Evolutionary conservation across 108 stramenopile genomes (phyloP).

Genomic region (Cyclostephanos invisitatus): DNA sequence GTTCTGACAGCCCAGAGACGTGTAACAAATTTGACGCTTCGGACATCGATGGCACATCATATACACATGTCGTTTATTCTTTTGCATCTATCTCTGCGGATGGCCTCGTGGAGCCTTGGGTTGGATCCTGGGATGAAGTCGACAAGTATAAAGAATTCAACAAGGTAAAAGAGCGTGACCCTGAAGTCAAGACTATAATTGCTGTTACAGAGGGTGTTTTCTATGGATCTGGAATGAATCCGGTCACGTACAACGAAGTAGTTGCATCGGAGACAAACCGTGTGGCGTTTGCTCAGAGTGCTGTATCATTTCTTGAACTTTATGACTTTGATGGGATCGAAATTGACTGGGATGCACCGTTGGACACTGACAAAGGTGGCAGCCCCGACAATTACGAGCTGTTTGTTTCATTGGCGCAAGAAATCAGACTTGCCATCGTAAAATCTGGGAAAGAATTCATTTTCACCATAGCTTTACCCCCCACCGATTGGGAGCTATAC

Average conservation of each 20-base stretch:
- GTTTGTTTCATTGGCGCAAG: constrained; percentile 39
- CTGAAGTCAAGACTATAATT: constrained; percentile 49
- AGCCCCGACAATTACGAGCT: constrained; percentile 47
- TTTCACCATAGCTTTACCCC: constrained; percentile 43
- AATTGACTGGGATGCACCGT: constrained; percentile 54
- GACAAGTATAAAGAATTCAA: constrained; percentile 54
- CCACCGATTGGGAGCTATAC: constrained; percentile 51
- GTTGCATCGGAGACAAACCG: constrained; percentile 35
- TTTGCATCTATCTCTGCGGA: constrained; percentile 51
- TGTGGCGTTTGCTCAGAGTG: constrained; percentile 51
- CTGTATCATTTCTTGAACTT: constrained; percentile 40
- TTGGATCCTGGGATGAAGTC: constrained; percentile 51
- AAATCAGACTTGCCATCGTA: constrained; percentile 36
- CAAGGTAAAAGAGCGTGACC: constrained; percentile 45
- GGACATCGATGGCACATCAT: constrained; percentile 45
- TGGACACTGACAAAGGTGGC: constrained; percentile 44
- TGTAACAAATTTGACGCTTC: constrained; percentile 52
- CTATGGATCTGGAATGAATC: constrained; percentile 53
- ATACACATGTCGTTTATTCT: constrained; percentile 52
- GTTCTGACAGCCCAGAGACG: constrained; percentile 42
- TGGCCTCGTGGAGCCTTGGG: constrained; percentile 53
- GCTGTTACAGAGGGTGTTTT: constrained; percentile 53
- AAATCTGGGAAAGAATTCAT: constrained; percentile 41
- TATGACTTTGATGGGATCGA: constrained; percentile 59
- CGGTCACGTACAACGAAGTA: constrained; percentile 47